A percentile compares a stretch with the other conserved stretches of the same genome.
These are phyloP conservation scores for Tieghemiomyces parasiticus DNA, from an alignment of 192 early-diverging fungal species.

Conservation along the genomic window DNA sequence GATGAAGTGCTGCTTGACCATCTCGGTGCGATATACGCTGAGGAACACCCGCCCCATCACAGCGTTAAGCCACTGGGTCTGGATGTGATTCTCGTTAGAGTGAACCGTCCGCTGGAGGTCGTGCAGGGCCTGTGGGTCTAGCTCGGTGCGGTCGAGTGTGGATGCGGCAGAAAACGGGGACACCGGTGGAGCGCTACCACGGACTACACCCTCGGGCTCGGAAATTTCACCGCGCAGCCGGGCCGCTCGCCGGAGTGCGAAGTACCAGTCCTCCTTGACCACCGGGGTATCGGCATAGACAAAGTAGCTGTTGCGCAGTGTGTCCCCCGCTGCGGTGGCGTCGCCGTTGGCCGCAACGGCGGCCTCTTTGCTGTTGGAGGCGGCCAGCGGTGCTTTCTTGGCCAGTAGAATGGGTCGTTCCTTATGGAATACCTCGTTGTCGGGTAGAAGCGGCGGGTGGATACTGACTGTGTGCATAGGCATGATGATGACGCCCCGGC, in stretches of 20 bases:
- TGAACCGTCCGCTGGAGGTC: conserved; percentile 25
- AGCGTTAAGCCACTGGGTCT: conserved; percentile 69
- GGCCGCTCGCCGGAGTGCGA: conserved; percentile 60
- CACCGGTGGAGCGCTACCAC: background rate
- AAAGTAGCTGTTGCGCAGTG: conserved; percentile 32
- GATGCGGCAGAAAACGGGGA: background rate
- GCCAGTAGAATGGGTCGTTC: conserved; percentile 32
- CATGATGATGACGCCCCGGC: conserved; percentile 62
- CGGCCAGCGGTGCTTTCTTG: background rate
- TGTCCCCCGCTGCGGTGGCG: too few relatives aligned
- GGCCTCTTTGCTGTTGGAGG: conserved; percentile 12
- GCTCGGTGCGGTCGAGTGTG: background rate
- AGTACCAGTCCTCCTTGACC: conserved; percentile 86
- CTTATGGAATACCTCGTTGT: conserved; percentile 47
- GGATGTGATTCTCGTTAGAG: conserved; percentile 32
- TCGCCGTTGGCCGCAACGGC: too few relatives aligned
- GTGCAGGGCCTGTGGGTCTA: conserved; percentile 26
- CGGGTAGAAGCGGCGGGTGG: conserved; percentile 26
- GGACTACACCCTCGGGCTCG: background rate
- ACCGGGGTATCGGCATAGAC: conserved; percentile 37
- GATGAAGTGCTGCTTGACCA: conserved; percentile 41
- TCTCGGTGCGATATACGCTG: conserved; percentile 44
- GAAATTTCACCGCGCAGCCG: conserved; percentile 17
- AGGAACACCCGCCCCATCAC: conserved; percentile 69
- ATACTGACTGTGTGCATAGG: conserved; percentile 46